These are phyloP conservation scores for Aureobasidium sp. DNA, from an alignment of 2,329 filamentous ascomycete genomes.

Conservation along the genomic window DNA sequence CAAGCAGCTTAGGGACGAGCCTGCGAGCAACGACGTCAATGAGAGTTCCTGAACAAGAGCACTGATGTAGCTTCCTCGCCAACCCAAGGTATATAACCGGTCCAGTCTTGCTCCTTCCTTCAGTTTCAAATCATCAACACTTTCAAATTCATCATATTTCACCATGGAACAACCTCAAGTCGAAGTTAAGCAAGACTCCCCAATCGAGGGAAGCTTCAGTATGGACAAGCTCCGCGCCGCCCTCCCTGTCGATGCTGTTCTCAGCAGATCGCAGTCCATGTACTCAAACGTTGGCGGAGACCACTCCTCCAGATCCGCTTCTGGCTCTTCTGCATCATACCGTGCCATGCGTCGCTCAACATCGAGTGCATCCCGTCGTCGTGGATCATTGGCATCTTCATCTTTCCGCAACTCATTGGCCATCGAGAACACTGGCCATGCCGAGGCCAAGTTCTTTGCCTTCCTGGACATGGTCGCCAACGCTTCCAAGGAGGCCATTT, in stretches of 20 bases:
- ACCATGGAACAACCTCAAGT: not conserved
- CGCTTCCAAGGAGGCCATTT: slow-evolving; percentile 26
- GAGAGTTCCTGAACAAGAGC: not conserved
- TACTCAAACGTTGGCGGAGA: not conserved
- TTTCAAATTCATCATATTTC: not conserved
- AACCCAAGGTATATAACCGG: not conserved
- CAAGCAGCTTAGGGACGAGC: not conserved
- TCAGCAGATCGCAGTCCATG: slow-evolving; percentile 10
- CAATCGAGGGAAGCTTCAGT: not conserved
- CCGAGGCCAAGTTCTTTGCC: slow-evolving; percentile 27
- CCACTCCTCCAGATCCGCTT: not conserved
- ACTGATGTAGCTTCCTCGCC: not conserved
- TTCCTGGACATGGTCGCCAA: slow-evolving; percentile 28
- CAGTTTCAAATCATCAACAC: not conserved
- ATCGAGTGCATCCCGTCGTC: slow-evolving; percentile 15
- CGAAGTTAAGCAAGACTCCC: slow-evolving; percentile 1
- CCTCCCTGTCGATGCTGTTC: slow-evolving; percentile 10
- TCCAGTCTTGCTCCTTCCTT: not conserved
- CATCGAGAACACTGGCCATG: slow-evolving; percentile 24
- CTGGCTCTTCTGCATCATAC: not conserved
- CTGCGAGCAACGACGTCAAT: not conserved
- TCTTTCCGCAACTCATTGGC: slow-evolving; percentile 25
- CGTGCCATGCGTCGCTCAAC: not conserved
- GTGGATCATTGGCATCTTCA: slow-evolving; percentile 23
- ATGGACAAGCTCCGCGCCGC: slow-evolving; percentile 13